Evolutionary conservation across 192 early-diverging fungal genomes (phyloP), one percentile per base, ranked within the genome.

Genomic region (Coemansia sp.): DNA sequence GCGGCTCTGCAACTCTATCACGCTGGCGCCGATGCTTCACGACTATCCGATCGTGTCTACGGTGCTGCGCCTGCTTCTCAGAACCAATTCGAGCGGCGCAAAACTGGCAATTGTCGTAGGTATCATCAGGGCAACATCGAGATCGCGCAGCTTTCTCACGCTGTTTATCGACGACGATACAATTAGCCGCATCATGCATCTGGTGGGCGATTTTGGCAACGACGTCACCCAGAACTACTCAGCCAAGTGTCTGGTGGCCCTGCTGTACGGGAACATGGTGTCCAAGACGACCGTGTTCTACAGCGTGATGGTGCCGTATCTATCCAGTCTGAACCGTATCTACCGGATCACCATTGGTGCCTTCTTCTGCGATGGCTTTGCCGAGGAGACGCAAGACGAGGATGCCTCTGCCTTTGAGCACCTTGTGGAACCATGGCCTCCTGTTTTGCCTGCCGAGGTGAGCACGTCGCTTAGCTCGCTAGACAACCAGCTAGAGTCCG

Each of bases 1-100:
- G 58, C 72, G 76, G 8, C 64, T 83, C 48, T 70, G 71, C 56
- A 72, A 75, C 54, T 74, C 69, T 9, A 69, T 65, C 40, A 54
- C 68, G 6, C 45, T 68, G 4, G 79, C 74, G 9, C 70, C 75
- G 0, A 12, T 47, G 15, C 64, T 76, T 43, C 65, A 53, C 44
- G 37, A 8, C 9, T 60, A 66, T 41, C 63, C 65, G 38, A 67
- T 70, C 26, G 32, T 75, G 12, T 71, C 70, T 3, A 50, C 48
- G 38, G 58, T 68, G 8, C 76, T 70, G 37, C 59, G 45, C 13
- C 19, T 65, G 63, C 68, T 81, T 21, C 39, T 73, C 15, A 57
- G 15, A 8, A 45, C 57, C 37, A 71, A 81, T 12, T 57, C 69
- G 42, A 64, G 64, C 45, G 39, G 52, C 7, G 79, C 74, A 15